Evolutionary conservation across 306 rosid species (phyloP), one percentile per base, ranked within the genome.

Genomic region (Luffa aegyptiaca): DNA sequence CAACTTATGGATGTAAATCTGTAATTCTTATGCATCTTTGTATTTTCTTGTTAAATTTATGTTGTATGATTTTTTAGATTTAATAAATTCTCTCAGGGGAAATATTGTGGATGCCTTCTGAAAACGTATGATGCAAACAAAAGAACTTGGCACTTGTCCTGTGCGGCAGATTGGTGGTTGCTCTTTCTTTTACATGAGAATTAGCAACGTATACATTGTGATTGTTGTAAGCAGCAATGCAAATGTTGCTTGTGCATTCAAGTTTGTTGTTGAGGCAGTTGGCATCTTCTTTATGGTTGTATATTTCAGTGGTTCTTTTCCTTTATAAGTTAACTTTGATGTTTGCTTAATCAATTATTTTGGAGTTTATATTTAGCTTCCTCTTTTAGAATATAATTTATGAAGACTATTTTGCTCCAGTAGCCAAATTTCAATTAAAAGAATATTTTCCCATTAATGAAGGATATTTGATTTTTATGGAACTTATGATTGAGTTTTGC

Each of bases 151-250:
- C 46, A 93, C 96, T 8, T 93, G 98, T 85, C 99, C 99, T 62
- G 98, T 96, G 82, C 88, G 95, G 87, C 96, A 96, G 89, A 93
- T 96, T 81, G 96, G 99, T 76, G 97, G 96, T 36, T 92, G 97
- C 86, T 90, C 97, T 75, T 96, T 96, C 92, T 90, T 90, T 85
- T 96, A 96, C 87, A 96, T 91, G 98, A 90, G 96, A 89, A 90
- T 96, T 70, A 96, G 99, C 89, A 95, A 95, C 62, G 96, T 93
- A 81, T 93, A 93, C 89, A 88, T 93, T 49, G 97, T 91, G 87
- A 96, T 93, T 82, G 99, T 96, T 65, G 99, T 96, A 85, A 91
- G 99, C 91, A 91, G 93, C 93, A 96, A 96, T 82, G 98, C 99
- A 42, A 96, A 96, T 84, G 96, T 93, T 66, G 99, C 98, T 75